phyloP scores from a whole-genome alignment of 306 rosid species.

The Parietaria judaica region DNA sequence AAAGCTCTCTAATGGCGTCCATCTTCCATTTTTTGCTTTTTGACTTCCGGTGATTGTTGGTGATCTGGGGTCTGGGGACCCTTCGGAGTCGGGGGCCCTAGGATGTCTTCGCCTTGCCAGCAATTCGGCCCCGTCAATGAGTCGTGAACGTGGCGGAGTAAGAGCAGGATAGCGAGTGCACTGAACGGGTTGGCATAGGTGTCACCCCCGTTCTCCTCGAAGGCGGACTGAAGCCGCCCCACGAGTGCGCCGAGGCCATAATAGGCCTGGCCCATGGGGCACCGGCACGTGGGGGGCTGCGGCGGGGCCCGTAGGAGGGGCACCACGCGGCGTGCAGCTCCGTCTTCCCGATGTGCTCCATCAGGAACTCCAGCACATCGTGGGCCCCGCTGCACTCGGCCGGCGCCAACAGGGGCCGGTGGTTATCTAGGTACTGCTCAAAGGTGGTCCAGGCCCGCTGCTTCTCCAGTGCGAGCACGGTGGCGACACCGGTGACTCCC shows the following conservation, averaged over 20 bases:
- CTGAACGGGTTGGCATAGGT: slow-evolving; percentile 82
- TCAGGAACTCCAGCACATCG: slow-evolving; percentile 68
- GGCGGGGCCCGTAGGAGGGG: slow-evolving; percentile 68
- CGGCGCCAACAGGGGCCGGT: slow-evolving; percentile 62
- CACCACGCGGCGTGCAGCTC: slow-evolving; percentile 60
- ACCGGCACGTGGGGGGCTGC: slow-evolving; percentile 76
- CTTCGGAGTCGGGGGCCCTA: too few species aligned
- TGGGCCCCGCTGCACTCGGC: slow-evolving; percentile 68
- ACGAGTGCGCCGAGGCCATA: too few species aligned
- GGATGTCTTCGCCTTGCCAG: too few species aligned
- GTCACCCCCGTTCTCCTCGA: slow-evolving; percentile 89
- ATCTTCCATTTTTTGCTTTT: too few species aligned
- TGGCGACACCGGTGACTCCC: background rate
- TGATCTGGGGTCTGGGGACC: too few species aligned
- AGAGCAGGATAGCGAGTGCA: slow-evolving; percentile 59
- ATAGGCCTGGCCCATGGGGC: slow-evolving; percentile 86
- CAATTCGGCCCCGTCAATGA: slow-evolving; percentile 48
- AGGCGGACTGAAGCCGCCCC: slow-evolving; percentile 83
- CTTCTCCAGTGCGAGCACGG: slow-evolving; percentile 54
- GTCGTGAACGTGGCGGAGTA: slow-evolving; percentile 66
- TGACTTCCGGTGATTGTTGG: too few species aligned
- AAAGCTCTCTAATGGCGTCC: too few species aligned
- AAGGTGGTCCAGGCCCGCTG: slow-evolving; percentile 85
- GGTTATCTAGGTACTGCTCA: slow-evolving; percentile 81
- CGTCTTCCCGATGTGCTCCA: slow-evolving; percentile 79